Evolutionary conservation across 192 early-diverging fungal genomes (phyloP).

Genomic region (Powellomyces hirtus): DNA sequence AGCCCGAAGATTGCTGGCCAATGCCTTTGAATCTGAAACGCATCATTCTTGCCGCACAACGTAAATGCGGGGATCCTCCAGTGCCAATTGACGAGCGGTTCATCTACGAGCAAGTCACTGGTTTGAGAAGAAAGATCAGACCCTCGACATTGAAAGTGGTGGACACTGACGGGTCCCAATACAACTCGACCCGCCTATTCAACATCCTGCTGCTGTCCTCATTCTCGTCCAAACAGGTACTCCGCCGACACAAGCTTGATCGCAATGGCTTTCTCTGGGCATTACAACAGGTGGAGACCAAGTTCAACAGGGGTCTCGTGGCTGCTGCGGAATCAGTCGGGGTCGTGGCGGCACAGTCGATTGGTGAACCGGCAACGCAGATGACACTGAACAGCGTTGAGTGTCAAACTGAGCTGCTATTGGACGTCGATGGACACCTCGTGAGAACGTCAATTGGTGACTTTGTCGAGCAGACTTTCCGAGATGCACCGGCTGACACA

Average conservation of each 20-base stretch:
- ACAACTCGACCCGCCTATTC: slow-evolving; percentile 91
- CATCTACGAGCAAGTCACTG: no score
- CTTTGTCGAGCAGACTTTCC: no score
- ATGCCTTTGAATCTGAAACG: slow-evolving; percentile 68
- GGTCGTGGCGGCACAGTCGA: slow-evolving; percentile 95
- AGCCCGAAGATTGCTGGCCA: slow-evolving; percentile 65
- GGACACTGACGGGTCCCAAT: no score
- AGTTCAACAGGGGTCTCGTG: slow-evolving; percentile 87
- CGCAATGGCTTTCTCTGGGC: slow-evolving; percentile 90
- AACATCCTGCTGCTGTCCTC: slow-evolving; percentile 79
- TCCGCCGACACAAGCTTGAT: slow-evolving; percentile 86
- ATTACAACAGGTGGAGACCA: slow-evolving; percentile 85
- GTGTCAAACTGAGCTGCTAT: no score
- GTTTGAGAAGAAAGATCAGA: no score
- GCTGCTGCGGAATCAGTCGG: slow-evolving; percentile 98
- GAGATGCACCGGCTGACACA: no score
- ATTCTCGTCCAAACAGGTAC: slow-evolving; percentile 77
- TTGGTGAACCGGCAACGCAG: slow-evolving; percentile 99
- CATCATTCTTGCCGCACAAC: no score
- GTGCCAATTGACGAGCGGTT: no score
- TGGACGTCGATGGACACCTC: no score
- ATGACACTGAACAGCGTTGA: slow-evolving; percentile 99
- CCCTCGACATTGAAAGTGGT: no score
- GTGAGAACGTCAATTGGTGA: no score
- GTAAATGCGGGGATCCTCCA: no score